Evolutionary conservation across 2,329 filamentous ascomycete genomes (phyloP).

Genomic region (Fusarium denticulatum): DNA sequence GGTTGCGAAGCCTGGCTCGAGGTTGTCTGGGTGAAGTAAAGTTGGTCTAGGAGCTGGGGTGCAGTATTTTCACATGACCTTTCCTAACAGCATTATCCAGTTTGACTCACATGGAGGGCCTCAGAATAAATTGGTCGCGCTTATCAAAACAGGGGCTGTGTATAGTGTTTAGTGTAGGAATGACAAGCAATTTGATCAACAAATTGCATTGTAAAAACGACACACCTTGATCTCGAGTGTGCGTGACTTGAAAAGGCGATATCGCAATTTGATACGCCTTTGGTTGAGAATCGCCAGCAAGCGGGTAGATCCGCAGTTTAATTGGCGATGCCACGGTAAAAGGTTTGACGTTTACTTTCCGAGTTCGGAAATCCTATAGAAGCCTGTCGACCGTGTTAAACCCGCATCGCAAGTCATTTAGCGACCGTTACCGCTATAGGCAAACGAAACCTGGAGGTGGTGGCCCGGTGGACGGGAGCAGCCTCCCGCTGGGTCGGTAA

Average conservation of each 20-base stretch:
- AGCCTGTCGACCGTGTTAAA: conserved; percentile 18
- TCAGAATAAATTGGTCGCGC: conserved; percentile 21
- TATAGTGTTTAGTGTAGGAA: background rate
- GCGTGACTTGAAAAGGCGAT: conserved; percentile 4
- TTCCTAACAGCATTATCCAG: background rate
- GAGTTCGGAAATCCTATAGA: conserved; percentile 29
- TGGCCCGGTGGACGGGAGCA: conserved; percentile 16
- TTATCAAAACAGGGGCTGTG: conserved; percentile 22
- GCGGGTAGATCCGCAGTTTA: conserved; percentile 37
- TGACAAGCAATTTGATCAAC: background rate
- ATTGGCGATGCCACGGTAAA: conserved; percentile 11
- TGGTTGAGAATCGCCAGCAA: conserved; percentile 11
- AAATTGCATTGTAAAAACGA: background rate
- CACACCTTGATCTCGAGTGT: background rate
- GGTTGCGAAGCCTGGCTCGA: conserved; percentile 17
- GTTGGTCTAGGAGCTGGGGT: conserved; percentile 3
- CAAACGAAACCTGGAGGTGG: conserved; percentile 11
- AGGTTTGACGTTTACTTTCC: conserved; percentile 28
- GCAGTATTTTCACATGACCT: conserved; percentile 28
- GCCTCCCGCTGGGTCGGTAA: conserved; percentile 19
- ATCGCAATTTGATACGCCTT: conserved; percentile 2
- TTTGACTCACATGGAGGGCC: conserved; percentile 36
- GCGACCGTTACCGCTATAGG: conserved; percentile 28
- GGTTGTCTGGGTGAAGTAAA: conserved; percentile 14
- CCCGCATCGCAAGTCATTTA: conserved; percentile 19